Percentiles rank a stretch among this genome's conserved stretches.
These are phyloP conservation scores for Lycium ferocissimum DNA, from an alignment of 257 asterid genomes.

Conservation along the genomic window DNA sequence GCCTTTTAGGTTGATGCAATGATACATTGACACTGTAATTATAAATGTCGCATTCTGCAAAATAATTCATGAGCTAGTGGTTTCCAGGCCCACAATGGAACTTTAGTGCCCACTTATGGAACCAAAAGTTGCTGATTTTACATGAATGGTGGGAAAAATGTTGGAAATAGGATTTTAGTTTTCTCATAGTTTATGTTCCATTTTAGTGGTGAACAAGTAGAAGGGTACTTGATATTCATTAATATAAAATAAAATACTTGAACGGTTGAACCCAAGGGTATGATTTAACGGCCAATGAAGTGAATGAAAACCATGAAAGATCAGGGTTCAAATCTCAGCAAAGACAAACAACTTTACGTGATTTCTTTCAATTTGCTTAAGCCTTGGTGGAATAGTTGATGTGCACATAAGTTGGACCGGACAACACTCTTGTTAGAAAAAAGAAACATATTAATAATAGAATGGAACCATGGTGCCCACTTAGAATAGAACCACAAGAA, in stretches of 20 bases:
- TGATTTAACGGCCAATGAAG: background rate
- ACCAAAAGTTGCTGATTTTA: constrained; percentile 27
- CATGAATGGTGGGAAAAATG: constrained; percentile 15
- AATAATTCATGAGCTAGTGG: constrained; percentile 24
- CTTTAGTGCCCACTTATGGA: constrained; percentile 30
- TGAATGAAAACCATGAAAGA: background rate
- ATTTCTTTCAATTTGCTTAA: background rate
- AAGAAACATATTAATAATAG: background rate
- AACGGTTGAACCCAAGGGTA: too few relatives aligned
- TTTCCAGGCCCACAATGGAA: constrained; percentile 23
- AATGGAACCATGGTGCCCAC: background rate
- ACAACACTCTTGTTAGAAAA: background rate
- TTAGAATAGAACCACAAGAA: background rate
- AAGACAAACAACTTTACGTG: background rate
- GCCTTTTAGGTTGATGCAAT: constrained; percentile 3
- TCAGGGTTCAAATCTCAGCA: background rate
- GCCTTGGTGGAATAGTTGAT: background rate
- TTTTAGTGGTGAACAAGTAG: background rate
- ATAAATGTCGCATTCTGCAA: constrained; percentile 36
- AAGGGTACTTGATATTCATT: background rate
- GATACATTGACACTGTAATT: constrained; percentile 9
- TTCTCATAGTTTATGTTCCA: background rate
- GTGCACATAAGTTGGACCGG: background rate
- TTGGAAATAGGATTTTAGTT: background rate
- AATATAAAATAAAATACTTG: background rate